Evolutionary conservation across 371 early-diverging fungal genomes (phyloP).

Genomic region (Batkoa obscura): DNA sequence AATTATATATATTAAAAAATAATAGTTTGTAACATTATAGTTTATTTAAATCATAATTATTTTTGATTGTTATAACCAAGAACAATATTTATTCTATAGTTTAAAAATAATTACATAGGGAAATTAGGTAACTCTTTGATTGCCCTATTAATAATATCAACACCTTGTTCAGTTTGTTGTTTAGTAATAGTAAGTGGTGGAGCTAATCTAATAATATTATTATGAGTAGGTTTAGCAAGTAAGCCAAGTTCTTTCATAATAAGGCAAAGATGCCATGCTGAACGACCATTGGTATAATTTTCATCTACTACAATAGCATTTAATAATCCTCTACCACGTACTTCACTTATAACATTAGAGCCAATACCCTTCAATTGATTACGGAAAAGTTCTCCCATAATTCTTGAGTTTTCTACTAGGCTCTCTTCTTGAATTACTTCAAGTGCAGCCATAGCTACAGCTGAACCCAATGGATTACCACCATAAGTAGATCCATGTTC

Average conservation of each 20-base stretch:
- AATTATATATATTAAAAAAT: too few species aligned
- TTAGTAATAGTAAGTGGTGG: conserved; percentile 89
- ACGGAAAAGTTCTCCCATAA: conserved; percentile 70
- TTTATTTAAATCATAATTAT: too few species aligned
- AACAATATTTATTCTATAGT: too few species aligned
- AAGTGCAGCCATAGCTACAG: conserved; percentile 85
- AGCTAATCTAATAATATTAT: conserved; percentile 89
- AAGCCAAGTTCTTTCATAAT: conserved; percentile 78
- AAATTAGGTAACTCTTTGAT: conserved; percentile 12
- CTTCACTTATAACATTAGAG: conserved; percentile 44
- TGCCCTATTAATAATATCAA: conserved; percentile 57
- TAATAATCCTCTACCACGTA: conserved; percentile 86
- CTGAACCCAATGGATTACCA: conserved; percentile 88
- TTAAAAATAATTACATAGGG: too few species aligned
- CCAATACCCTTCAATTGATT: conserved; percentile 45
- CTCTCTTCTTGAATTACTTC: conserved; percentile 88
- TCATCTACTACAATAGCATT: conserved; percentile 94
- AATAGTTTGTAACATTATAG: too few species aligned
- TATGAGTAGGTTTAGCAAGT: conserved; percentile 94
- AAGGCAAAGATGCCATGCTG: conserved; percentile 91
- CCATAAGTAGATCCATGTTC: conserved; percentile 96
- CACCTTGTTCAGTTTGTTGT: conserved; percentile 61
- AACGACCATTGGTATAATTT: conserved; percentile 48
- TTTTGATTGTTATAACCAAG: too few species aligned
- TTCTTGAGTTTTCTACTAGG: conserved; percentile 51